Evolutionary conservation across 2,329 filamentous ascomycete genomes (phyloP), one percentile per base, ranked within the genome.

Genomic region (Emergomyces orientalis): DNA sequence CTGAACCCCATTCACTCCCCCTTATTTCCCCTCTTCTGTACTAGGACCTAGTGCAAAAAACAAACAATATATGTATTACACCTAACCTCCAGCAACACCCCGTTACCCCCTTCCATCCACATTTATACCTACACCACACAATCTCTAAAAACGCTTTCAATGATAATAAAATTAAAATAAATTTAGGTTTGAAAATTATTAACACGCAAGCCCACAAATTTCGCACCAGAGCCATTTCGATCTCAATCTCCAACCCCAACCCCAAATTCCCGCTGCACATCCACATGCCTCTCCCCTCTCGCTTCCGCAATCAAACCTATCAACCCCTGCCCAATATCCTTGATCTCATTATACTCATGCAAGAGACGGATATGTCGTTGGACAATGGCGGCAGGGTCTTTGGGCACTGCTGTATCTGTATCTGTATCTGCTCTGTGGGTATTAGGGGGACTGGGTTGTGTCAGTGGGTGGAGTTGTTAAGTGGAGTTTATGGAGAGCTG

Each of bases 331-430:
- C 83, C 87, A 8, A 88, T 77, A 71, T 90, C 87, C 65, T 86
- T 85, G 68, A 89, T 84, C 71, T 88, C 86, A 68, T 90, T 90
- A 74, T 89, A 90, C 63, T 83, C 77, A 66, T 88, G 86, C 39
- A 90, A 77, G 3, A 86, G 76, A 63, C 79, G 80, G 69, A 89
- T 89, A 71, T 89, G 87, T 39, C 77, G 76, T 61, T 84, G 81
- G 60, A 88, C 83, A 11, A 84, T 82, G 25, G 75, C 74, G 49
- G 82, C 77, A 0, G 84, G 79, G 13, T 79, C 76, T 67, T 73
- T 65, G 76, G 71, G 4, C 58, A 6, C 30, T 34, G 71, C 3
- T 54, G 25, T 54, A 25, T 17, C 34, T 51, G 3, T 9, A 25
- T 17, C 34, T 19, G n/a, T 27, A 2, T 17, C 22, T 8, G 54